Percentiles rank a stretch among this genome's conserved stretches.
These are phyloP conservation scores for Aspergillus quadrilineatus DNA, from an alignment of 2,329 filamentous ascomycete genomes.

Conservation along the genomic window DNA sequence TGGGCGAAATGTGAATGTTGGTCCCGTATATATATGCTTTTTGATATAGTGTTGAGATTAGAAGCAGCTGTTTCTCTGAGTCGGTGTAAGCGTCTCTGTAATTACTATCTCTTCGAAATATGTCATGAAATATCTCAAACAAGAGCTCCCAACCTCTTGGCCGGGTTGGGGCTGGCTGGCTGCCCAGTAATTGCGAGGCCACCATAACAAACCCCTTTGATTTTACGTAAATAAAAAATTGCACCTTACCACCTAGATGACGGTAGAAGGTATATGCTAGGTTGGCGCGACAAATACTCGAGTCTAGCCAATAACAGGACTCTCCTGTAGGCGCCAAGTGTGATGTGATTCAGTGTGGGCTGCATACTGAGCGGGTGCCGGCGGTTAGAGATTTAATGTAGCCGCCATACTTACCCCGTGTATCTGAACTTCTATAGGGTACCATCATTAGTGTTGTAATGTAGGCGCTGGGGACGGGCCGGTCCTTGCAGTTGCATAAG, in stretches of 20 bases:
- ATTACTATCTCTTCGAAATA: background rate
- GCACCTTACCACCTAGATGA: too few relatives aligned
- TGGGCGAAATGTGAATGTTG: background rate
- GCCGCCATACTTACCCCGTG: too few relatives aligned
- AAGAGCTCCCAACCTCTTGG: too few relatives aligned
- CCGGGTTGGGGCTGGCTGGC: too few relatives aligned
- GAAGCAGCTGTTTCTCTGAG: too few relatives aligned
- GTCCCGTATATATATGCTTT: background rate
- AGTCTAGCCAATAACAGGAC: background rate
- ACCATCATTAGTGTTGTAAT: background rate
- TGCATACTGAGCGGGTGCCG: background rate
- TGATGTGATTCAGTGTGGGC: background rate
- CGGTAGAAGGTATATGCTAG: too few relatives aligned
- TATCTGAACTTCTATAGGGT: background rate
- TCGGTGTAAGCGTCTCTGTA: background rate
- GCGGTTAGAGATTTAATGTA: background rate
- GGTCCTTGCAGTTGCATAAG: background rate
- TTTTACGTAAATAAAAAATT: too few relatives aligned
- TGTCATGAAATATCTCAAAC: too few relatives aligned
- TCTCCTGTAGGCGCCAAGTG: background rate
- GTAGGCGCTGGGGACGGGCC: conserved; percentile 4
- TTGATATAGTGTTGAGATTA: too few relatives aligned
- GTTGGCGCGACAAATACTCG: background rate
- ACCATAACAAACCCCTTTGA: too few relatives aligned
- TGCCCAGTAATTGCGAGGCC: too few relatives aligned